Evolutionary conservation across 1,284 basidiomycete genomes (phyloP).

Genomic region (Ustilago nuda): DNA sequence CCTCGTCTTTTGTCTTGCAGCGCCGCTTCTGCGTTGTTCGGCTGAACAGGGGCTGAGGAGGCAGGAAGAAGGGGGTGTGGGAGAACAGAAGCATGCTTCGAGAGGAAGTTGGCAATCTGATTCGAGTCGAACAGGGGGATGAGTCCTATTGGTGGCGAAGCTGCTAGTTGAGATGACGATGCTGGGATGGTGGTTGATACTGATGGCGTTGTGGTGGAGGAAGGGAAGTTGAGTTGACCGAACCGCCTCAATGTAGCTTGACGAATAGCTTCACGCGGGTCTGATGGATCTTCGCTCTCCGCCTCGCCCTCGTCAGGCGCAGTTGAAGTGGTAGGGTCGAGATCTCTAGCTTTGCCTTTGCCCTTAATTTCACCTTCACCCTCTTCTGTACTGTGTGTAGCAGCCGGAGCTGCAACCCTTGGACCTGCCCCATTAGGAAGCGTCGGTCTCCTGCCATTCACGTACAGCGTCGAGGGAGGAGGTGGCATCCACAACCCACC

Average conservation of each 20-base stretch:
- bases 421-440: neutral
- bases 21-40: neutral
- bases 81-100: conserved; percentile 50
- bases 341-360: conserved; percentile 27
- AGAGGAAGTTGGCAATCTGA: conserved; percentile 53
- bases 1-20: conserved; percentile 8
- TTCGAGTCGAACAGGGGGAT: conserved; percentile 56
- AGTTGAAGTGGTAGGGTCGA: neutral
- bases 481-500: conserved; percentile 50
- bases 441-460: conserved; percentile 8
- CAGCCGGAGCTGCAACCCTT: neutral
- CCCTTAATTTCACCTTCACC: neutral
- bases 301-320: conserved; percentile 1
- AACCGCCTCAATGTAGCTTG: conserved; percentile 40
- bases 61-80: conserved; percentile 36
- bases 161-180: neutral
- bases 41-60: neutral
- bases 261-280: conserved; percentile 47
- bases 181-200: neutral
- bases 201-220: neutral
- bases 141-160: conserved; percentile 36
- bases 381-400: neutral
- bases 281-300: conserved; percentile 19
- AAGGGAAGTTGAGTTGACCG: conserved; percentile 7
- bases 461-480: conserved; percentile 43